Conservation (phyloP, 2,329 filamentous ascomycete species). For the Macrophomina phaseolina region DNA sequence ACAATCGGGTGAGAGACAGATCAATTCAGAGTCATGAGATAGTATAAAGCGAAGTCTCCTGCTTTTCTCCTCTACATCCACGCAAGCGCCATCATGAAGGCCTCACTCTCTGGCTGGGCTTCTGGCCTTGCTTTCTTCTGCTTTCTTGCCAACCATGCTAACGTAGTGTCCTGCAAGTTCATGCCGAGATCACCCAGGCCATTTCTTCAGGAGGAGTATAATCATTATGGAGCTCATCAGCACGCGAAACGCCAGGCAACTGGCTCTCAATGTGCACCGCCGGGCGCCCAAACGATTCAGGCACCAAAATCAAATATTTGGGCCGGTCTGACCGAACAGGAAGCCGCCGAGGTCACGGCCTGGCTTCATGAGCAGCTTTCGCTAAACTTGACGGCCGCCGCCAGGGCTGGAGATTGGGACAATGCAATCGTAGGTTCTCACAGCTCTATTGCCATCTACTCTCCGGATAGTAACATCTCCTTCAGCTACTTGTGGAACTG, state of each 20-base stretch:
- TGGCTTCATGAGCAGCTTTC: conserved; percentile 50
- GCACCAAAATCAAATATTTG: conserved; percentile 53
- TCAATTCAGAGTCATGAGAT: not conserved
- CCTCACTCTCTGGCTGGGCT: not conserved
- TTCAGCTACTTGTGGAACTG: conserved; percentile 40
- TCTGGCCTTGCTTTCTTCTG: not conserved
- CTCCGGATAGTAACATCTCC: conserved; percentile 28
- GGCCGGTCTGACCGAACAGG: conserved; percentile 45
- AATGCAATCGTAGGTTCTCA: conserved; percentile 35
- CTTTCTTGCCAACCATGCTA: not conserved
- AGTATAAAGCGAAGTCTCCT: not conserved
- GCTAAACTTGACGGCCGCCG: conserved; percentile 47
- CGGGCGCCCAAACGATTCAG: conserved; percentile 22
- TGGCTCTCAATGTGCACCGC: not conserved
- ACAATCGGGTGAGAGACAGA: not conserved
- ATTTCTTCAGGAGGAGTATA: conserved; percentile 6
- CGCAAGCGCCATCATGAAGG: conserved; percentile 1
- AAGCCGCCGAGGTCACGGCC: conserved; percentile 46
- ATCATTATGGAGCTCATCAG: not conserved
- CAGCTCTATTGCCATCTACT: conserved; percentile 5
- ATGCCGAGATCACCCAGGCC: conserved; percentile 4
- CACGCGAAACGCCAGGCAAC: conserved; percentile 6
- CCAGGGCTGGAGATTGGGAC: conserved; percentile 46
- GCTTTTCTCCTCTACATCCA: not conserved
- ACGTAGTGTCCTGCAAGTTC: not conserved